phyloP scores from a whole-genome alignment of 495 filamentous ascomycete species.

The Gamarada debralockiae region DNA sequence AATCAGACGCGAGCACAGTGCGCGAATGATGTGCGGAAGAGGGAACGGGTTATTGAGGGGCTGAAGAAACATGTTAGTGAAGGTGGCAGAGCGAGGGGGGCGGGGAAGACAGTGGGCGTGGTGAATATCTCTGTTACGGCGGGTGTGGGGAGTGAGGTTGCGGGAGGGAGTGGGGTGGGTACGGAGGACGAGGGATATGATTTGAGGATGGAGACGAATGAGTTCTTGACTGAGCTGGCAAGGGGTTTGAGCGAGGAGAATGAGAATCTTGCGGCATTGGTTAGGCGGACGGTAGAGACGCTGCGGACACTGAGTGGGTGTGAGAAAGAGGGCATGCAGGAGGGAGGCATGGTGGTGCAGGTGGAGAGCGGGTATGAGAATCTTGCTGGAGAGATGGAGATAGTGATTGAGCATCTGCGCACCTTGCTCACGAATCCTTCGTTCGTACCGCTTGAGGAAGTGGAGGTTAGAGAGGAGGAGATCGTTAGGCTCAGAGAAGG shows the following conservation, averaged over 20 bases:
- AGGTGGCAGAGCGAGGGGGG: constrained; percentile 42
- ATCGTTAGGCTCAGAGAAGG: constrained; percentile 76
- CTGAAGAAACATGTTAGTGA: constrained; percentile 74
- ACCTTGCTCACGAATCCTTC: constrained; percentile 88
- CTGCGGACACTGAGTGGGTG: constrained; percentile 79
- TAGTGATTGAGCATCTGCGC: constrained; percentile 72
- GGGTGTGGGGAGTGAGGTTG: constrained; percentile 30
- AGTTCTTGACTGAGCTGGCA: constrained; percentile 85
- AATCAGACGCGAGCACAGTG: constrained; percentile 81
- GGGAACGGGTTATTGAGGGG: constrained; percentile 82
- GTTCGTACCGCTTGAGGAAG: constrained; percentile 93
- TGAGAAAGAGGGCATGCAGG: constrained; percentile 43
- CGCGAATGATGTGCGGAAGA: constrained; percentile 87
- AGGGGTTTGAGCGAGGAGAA: constrained; percentile 93
- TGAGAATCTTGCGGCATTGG: constrained; percentile 70
- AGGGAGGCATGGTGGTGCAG: constrained; percentile 29
- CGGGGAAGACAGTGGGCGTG: constrained; percentile 43
- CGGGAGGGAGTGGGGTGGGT: constrained; percentile 37
- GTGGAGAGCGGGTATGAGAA: constrained; percentile 55
- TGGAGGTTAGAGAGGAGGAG: constrained; percentile 85
- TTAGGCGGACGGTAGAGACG: constrained; percentile 65
- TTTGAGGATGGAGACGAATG: constrained; percentile 81
- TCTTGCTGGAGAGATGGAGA: constrained; percentile 66
- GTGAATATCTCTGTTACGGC: constrained; percentile 52
- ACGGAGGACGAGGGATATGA: constrained; percentile 62